Base-by-base conservation (phyloP, 805 yeast genomes). In the Kodamaea neixiangensis region DNA sequence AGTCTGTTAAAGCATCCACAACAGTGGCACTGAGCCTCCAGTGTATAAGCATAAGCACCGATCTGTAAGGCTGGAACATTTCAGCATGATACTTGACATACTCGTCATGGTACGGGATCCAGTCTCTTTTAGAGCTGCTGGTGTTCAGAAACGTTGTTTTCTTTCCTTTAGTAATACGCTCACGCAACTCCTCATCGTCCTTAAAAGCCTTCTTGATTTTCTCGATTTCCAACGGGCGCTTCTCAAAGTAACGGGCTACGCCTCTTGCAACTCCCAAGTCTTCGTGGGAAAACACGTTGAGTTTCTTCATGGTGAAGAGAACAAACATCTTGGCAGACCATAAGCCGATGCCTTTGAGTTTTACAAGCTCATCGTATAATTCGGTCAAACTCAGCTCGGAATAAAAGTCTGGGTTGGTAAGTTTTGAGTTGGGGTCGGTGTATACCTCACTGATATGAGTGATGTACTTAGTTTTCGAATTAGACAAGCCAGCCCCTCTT, bases 241-340 rank as follows among this genome's bases (percentile, higher is more conserved):
- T 73, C 14, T 71, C 72, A 19, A 88, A 63, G 65, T 89, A 92
- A 22, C 75, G 65, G 0, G 89, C 79, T 52, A 85, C 80, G 0
- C 97, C 97, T 54, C 96, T 72, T 29, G 92, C 90, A 1, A 92
- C 80, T 1, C 97, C 97, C 44, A 92, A 68, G 67, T 92, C 97
- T 15, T 84, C 89, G 4, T 80, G 71, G 4, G 94, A 86, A 64
- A 89, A 89, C 0, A 89, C 81, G 63, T 92, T 85, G 62, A 80
- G 62, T 50, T 88, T 76, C 20, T 77, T 77, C 42, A 91, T 68
- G 1, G 87, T 86, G 62, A 89, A 89, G 18, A 86, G 61, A 14
- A 88, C 67, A 66, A 90, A 92, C 97, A 92, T 92, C 49, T 86
- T 87, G 0, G 94, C 92, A 3, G 91, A 82, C 98, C 98, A 92